A percentile compares a stretch with the other conserved stretches of the same genome.
These are phyloP conservation scores for Aspergillus eucalypticola DNA, from an alignment of 2,329 filamentous ascomycete species.

Conservation along the genomic window DNA sequence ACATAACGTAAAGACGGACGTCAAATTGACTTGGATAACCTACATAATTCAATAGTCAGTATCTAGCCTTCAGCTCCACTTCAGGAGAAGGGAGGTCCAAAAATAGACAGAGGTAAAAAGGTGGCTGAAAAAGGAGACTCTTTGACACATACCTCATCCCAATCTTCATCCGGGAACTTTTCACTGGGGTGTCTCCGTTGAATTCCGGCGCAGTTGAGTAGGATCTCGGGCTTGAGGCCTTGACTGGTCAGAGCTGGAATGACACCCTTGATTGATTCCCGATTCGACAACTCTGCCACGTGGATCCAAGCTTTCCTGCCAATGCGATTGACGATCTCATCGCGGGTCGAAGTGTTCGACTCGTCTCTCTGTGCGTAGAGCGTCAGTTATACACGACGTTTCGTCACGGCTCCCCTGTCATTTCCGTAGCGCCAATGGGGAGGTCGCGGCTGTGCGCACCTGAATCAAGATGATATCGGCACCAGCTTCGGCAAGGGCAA, in stretches of 20 bases:
- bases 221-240: conserved; percentile 67
- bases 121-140: not conserved
- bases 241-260: conserved; percentile 42
- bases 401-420: not conserved
- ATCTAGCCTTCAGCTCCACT: not conserved
- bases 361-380: conserved; percentile 52
- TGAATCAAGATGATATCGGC: conserved; percentile 49
- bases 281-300: conserved; percentile 46
- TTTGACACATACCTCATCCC: conserved; percentile 59
- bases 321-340: conserved; percentile 43
- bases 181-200: conserved; percentile 76
- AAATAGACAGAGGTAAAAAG: conserved; percentile 2
- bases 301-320: conserved; percentile 46
- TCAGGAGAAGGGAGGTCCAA: not conserved
- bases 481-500: conserved; percentile 50
- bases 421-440: not conserved
- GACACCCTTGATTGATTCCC: conserved; percentile 42
- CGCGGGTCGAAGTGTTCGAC: conserved; percentile 45
- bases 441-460: conserved; percentile 24
- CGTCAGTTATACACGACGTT: not conserved
- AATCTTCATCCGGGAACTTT: conserved; percentile 74
- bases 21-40: conserved; percentile 77
- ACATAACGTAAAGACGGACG: conserved; percentile 27
- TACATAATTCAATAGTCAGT: conserved; percentile 21
- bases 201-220: conserved; percentile 85